Base-by-base conservation (phyloP, 495 filamentous ascomycete species). In the Aspergillus egyptiacus region DNA sequence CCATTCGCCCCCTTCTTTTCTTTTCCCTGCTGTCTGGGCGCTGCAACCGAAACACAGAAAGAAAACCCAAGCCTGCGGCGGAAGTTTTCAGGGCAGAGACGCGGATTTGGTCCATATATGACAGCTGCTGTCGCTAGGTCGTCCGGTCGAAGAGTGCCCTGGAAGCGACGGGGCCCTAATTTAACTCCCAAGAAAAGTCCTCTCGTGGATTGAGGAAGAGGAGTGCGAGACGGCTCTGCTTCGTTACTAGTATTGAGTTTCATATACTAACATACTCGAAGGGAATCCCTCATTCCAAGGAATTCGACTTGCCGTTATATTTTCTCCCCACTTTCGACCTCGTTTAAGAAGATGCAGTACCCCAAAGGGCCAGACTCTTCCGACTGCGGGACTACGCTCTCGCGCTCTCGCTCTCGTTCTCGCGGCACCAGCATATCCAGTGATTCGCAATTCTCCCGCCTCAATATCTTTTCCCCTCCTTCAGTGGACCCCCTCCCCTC, bases 401-500 rank as follows among this genome's bases (percentile, higher is more conserved):
- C 68, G 48, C 70, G 70, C 46, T 69, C 68, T 39, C 70, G 71
- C 50, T 62, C 67, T 46, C 68, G 68, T 44, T 71, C 69, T 32
- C 67, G 71, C 39, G 73, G 69, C 43, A 68, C 67, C 50, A 71
- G 67, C 51, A 46, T 73, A 33, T 75, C 70, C 47, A 75, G 65
- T 44, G 70, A 73, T 66, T 60, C 66, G 50, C 64, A 67, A 46
- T 57, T 66, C 47, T 63, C 62, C 51, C 62, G 67, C 51, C 58
- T 62, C 55, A 67, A 53, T 56, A 69, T 60, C 66, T 84, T 54
- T 71, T 82, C 70, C 72, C 84, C 62, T 72, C 85, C 61, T 78
- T 82, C 76, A n/a, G 79, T 90, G 32, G 80, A 81, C 31, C 93
- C 94, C 2, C 72, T 86, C 50, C 83, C 94, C 20, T 87, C 79